Evolutionary conservation across 116 monocot genomes (phyloP), one percentile per base, ranked within the genome.

Genomic region (Dioscorea cayenensis): DNA sequence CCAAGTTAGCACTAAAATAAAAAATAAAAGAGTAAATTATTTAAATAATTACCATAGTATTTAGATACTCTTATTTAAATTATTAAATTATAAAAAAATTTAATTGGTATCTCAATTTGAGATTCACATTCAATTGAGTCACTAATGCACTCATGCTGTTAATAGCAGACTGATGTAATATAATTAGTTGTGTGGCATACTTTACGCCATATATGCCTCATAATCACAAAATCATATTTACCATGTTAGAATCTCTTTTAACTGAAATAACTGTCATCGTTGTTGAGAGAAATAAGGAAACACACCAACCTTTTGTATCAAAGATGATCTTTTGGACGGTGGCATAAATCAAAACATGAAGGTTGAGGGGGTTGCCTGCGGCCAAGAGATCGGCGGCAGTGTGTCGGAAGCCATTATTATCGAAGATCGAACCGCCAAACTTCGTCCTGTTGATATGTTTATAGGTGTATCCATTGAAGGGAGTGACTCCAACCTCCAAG

Each of bases 401-500:
- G 78, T 37, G 71, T 17, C 84, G 77, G 29, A 73, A 81, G 1
- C 88, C 88, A 2, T 63, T 68, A 48, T 77, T 70, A 49, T 84
- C 71, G 64, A 88, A 88, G 61, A 79, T 84, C 20, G 88, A 84
- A 67, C 84, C 88, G 1, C 81, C 84, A 6, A 84, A 77, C 74
- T 88, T 88, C 0, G 88, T 88, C 4, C 88, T 84, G 12, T 73
- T 79, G 37, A 84, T 17, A 60, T 88, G 88, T 55, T 88, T 79
- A 32, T 70, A 84, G 11, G 84, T 84, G 77, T 74, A 84, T 19
- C 88, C 88, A 65, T 88, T 88, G 76, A 79, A 84, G 1, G 88
- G 88, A 0, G 79, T 74, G 14, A 88, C 73, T 13, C 84, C 87
- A 10, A 84, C 87, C 55, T 81, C 60, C 0, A 87, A 73, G 9